Evolutionary conservation across 371 early-diverging fungal genomes (phyloP).

Genomic region (Mucor irregularis): DNA sequence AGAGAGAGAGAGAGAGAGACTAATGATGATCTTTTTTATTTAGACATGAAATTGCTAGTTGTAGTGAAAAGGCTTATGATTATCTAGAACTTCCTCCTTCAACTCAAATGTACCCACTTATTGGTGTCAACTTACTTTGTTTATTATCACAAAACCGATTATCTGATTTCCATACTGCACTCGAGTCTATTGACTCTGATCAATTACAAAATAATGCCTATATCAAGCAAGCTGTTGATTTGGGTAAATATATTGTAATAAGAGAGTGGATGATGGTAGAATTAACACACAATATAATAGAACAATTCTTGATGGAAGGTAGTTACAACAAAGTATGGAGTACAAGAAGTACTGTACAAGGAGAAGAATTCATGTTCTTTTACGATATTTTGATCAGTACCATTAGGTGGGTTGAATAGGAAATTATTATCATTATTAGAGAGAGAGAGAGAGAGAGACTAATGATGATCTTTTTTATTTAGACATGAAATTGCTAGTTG

Average conservation of each 20-base stretch:
- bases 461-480: neutral
- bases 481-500: conserved; percentile 95
- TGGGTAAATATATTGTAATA: too few relatives aligned
- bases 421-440: neutral
- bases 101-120: conserved; percentile 79
- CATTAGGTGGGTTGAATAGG: conserved; percentile 81
- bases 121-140: conserved; percentile 89
- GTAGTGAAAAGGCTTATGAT: conserved; percentile 90
- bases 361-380: conserved; percentile 88
- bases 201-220: conserved; percentile 76
- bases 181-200: conserved; percentile 85
- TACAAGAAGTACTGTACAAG: conserved; percentile 82
- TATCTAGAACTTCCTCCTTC: conserved; percentile 82
- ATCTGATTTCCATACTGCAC: conserved; percentile 92
- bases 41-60: conserved; percentile 92
- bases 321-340: conserved; percentile 96
- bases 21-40: neutral
- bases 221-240: conserved; percentile 87
- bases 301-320: conserved; percentile 95
- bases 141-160: conserved; percentile 91
- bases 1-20: conserved; percentile 22
- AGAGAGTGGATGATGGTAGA: too few relatives aligned
- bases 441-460: neutral
- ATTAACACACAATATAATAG: conserved; percentile 29
- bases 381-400: conserved; percentile 92